These are phyloP conservation scores for Glonium stellatum DNA, from an alignment of 495 filamentous ascomycete genomes.

Conservation along the genomic window DNA sequence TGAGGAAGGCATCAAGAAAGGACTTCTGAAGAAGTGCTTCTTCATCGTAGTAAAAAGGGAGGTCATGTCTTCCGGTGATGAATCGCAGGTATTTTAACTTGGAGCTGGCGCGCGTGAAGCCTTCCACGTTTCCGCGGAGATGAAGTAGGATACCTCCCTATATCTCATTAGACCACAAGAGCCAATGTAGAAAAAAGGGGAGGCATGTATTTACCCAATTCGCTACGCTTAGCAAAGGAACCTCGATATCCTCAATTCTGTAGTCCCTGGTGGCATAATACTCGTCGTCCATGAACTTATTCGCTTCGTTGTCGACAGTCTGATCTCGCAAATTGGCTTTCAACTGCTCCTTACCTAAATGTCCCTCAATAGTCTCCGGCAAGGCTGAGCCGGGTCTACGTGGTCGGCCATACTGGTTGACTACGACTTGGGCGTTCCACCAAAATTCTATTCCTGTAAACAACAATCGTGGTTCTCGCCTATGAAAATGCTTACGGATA, in stretches of 20 bases:
- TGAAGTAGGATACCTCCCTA: slow-evolving; percentile 54
- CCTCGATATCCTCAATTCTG: slow-evolving; percentile 53
- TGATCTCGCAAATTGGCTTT: slow-evolving; percentile 51
- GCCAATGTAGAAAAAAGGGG: no score
- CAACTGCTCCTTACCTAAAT: slow-evolving; percentile 47
- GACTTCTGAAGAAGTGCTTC: slow-evolving; percentile 57
- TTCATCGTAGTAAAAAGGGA: slow-evolving; percentile 63
- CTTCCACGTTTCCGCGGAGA: slow-evolving; percentile 58
- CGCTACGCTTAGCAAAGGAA: slow-evolving; percentile 55
- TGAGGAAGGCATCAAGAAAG: slow-evolving; percentile 63
- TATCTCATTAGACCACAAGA: no score
- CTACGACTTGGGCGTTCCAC: no score
- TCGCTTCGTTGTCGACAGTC: slow-evolving; percentile 48
- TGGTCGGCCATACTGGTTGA: slow-evolving; percentile 55
- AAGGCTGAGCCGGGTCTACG: slow-evolving; percentile 40
- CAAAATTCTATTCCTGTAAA: no score
- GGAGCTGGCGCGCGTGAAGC: slow-evolving; percentile 53
- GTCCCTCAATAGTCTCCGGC: slow-evolving; percentile 54
- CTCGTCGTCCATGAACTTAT: slow-evolving; percentile 51
- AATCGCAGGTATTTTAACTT: slow-evolving; percentile 59
- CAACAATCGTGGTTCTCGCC: no score
- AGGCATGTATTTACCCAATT: slow-evolving; percentile 42
- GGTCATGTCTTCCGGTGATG: slow-evolving; percentile 61
- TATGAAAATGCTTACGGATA: slow-evolving; percentile 52
- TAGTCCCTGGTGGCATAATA: slow-evolving; percentile 59